Evolutionary conservation across 257 asterid genomes (phyloP).

Genomic region (Solanum piurae): DNA sequence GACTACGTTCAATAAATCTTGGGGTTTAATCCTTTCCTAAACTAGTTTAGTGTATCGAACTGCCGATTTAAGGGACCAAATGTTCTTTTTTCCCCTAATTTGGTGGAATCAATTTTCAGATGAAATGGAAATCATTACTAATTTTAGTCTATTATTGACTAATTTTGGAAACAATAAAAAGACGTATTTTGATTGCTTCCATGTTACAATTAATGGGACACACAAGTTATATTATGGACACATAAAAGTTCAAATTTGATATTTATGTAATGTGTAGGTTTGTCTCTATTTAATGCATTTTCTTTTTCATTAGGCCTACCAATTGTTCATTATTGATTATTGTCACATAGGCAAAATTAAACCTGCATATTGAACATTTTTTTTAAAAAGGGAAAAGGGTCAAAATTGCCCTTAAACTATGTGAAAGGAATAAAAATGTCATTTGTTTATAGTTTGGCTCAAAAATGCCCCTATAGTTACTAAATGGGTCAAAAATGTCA

Average conservation of each 20-base stretch:
- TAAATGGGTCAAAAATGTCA: no score
- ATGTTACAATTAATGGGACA: not conserved
- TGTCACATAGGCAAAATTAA: not conserved
- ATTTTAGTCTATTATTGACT: not conserved
- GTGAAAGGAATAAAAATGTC: no score
- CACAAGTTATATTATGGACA: not conserved
- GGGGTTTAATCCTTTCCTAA: rapidly evolving
- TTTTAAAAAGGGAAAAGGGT: no score
- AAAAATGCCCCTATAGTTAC: no score
- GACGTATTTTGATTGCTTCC: not conserved
- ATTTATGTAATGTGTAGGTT: not conserved
- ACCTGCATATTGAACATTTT: not conserved
- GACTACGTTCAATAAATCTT: not conserved
- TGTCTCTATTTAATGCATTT: not conserved
- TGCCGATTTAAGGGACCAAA: not conserved
- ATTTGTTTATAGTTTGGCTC: no score
- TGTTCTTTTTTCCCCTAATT: not conserved
- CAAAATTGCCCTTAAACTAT: no score
- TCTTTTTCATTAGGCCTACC: not conserved
- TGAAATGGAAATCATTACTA: not conserved
- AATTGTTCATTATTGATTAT: not conserved
- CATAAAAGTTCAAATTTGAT: not conserved
- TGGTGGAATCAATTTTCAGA: not conserved
- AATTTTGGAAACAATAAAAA: not conserved
- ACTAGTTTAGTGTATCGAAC: no score